Evolutionary conservation across 2,329 filamentous ascomycete species (phyloP).

Genomic region (Salinomyces thailandicus): DNA sequence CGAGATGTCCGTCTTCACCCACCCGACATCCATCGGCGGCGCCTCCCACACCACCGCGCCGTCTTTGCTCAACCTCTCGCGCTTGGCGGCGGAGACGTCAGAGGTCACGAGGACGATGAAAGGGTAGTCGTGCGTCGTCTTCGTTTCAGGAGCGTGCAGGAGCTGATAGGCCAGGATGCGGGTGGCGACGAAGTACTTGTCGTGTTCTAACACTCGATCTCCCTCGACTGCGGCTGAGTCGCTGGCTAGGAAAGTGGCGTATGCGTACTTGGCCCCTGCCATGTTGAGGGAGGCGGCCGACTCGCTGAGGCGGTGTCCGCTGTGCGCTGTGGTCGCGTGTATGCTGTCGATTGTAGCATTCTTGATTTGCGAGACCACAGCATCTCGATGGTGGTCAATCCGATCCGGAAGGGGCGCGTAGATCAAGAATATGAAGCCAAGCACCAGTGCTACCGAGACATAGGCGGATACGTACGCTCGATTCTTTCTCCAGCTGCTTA

Average conservation of each 20-base stretch:
- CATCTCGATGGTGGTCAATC: conserved; percentile 2
- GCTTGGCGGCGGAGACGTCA: conserved; percentile 17
- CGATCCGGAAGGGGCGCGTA: conserved; percentile 1
- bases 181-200: conserved; percentile 22
- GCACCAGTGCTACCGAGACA: not conserved
- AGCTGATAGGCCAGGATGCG: conserved; percentile 24
- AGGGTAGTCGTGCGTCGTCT: conserved; percentile 15
- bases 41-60: conserved; percentile 19
- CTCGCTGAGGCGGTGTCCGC: not conserved
- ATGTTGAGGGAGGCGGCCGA: not conserved
- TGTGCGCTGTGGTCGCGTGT: not conserved
- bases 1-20: conserved; percentile 8
- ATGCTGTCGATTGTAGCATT: conserved; percentile 1
- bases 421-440: conserved; percentile 2
- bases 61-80: conserved; percentile 18
- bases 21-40: conserved; percentile 8
- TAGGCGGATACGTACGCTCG: conserved; percentile 1
- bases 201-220: conserved; percentile 8
- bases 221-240: conserved; percentile 8
- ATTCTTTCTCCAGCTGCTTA: not conserved
- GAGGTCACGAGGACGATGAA: conserved; percentile 23
- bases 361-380: conserved; percentile 2
- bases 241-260: conserved; percentile 20
- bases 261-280: conserved; percentile 15
- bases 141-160: conserved; percentile 23